Evolutionary conservation across 106 monocot species (phyloP).

Genomic region (Posidonia australis): DNA sequence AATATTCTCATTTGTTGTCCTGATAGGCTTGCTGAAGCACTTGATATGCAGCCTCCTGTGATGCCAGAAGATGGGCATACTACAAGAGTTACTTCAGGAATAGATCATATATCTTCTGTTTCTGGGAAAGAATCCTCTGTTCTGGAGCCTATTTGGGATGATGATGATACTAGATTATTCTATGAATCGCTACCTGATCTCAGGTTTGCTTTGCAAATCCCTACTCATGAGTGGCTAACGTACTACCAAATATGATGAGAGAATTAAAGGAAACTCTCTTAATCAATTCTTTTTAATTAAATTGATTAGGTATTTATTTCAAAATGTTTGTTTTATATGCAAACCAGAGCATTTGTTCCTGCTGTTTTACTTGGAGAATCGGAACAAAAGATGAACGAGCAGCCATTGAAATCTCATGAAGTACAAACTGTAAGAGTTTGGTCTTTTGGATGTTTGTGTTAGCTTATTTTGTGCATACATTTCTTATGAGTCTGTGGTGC

Average conservation of each 20-base stretch:
- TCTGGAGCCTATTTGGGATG: slow-evolving; percentile 94
- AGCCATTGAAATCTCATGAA: slow-evolving; percentile 38
- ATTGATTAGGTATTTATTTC: background rate
- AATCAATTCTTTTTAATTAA: background rate
- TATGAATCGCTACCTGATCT: slow-evolving; percentile 97
- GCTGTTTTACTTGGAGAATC: slow-evolving; percentile 92
- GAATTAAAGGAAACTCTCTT: no score
- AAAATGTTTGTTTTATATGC: slow-evolving; percentile 2
- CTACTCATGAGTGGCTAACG: background rate
- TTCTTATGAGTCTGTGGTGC: background rate
- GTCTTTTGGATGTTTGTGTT: background rate
- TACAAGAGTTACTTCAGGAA: slow-evolving; percentile 72
- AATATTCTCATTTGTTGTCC: no score
- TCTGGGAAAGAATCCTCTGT: slow-evolving; percentile 59
- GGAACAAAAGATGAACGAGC: slow-evolving; percentile 69
- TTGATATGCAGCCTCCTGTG: slow-evolving; percentile 89
- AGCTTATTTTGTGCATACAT: background rate
- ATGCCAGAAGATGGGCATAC: slow-evolving; percentile 97
- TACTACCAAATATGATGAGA: background rate
- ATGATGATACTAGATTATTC: slow-evolving; percentile 89
- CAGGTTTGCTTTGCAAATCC: slow-evolving; percentile 35
- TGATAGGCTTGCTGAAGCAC: slow-evolving; percentile 83
- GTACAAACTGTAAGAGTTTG: slow-evolving; percentile 51
- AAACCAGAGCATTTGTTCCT: slow-evolving; percentile 92
- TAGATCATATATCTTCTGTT: slow-evolving; percentile 44